Conservation (phyloP, 495 filamentous ascomycete genomes). For the Aspergillus sclerotioniger region DNA sequence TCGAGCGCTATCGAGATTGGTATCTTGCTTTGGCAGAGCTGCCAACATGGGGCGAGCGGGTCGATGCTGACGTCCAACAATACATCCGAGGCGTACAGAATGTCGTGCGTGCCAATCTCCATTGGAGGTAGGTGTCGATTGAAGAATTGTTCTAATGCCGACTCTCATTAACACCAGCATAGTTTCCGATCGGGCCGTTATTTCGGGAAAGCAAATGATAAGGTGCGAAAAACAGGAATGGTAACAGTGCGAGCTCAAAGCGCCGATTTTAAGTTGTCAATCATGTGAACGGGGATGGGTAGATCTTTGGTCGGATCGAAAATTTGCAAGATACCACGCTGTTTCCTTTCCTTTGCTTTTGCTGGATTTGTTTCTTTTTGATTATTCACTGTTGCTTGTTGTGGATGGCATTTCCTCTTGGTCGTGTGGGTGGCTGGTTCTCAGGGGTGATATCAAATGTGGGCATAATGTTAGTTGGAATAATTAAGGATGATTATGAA, state of each 20-base stretch:
- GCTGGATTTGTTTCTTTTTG: background rate
- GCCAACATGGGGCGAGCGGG: constrained; percentile 29
- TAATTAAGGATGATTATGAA: too few species aligned
- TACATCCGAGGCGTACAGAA: constrained; percentile 34
- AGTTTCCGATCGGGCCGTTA: constrained; percentile 25
- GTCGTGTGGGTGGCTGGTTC: too few species aligned
- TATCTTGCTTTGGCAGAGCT: constrained; percentile 28
- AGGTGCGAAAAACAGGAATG: constrained; percentile 18
- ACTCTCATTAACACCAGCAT: background rate
- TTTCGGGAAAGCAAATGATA: constrained; percentile 18
- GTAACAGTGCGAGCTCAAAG: constrained; percentile 14
- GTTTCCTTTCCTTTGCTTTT: background rate
- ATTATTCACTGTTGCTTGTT: background rate
- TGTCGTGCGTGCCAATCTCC: constrained; percentile 30
- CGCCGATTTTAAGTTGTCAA: constrained; percentile 9
- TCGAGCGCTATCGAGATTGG: constrained; percentile 30
- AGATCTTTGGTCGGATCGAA: background rate
- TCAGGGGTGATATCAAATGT: too few species aligned
- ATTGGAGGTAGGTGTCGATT: constrained; percentile 32
- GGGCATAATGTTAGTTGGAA: too few species aligned
- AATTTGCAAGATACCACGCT: background rate
- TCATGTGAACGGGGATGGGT: background rate
- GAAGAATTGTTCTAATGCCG: background rate
- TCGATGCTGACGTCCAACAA: constrained; percentile 28
- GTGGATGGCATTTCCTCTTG: background rate